A percentile compares a stretch with the other conserved stretches of the same genome.
These are phyloP conservation scores for Ustilago vetiveriae DNA, from an alignment of 1,284 basidiomycete species.

Conservation along the genomic window DNA sequence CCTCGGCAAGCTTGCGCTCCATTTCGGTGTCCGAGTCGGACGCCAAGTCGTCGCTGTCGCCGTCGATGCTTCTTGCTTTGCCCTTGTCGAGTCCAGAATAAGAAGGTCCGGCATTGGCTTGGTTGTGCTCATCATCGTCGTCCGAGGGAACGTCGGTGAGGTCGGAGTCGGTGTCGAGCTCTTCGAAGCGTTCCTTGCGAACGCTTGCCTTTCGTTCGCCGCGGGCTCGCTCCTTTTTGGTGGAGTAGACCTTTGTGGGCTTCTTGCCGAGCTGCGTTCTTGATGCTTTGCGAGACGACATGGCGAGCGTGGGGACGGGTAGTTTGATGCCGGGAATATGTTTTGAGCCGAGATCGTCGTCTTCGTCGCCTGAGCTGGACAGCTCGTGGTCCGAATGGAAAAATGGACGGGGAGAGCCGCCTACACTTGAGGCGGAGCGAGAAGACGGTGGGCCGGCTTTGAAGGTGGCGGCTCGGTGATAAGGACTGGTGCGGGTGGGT, in stretches of 20 bases:
- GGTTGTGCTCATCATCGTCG: conserved; percentile 19
- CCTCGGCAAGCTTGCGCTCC: conserved; percentile 62
- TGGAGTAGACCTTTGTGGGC: conserved; percentile 32
- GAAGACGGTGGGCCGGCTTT: conserved; percentile 37
- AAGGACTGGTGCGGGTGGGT: conserved; percentile 27
- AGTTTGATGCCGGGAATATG: conserved; percentile 54
- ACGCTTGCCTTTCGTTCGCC: conserved; percentile 58
- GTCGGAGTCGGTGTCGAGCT: conserved; percentile 51
- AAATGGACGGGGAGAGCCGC: conserved; percentile 40
- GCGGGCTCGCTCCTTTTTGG: conserved; percentile 43
- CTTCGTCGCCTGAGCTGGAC: conserved; percentile 40
- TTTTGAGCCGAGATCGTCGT: conserved; percentile 38
- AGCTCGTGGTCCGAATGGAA: conserved; percentile 39
- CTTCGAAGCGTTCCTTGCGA: conserved; percentile 56
- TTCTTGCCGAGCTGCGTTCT: conserved; percentile 28
- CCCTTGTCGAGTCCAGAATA: conserved; percentile 30
- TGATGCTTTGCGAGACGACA: conserved; percentile 38
- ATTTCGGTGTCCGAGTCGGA: conserved; percentile 61
- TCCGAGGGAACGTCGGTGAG: conserved; percentile 49
- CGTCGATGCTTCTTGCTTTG: conserved; percentile 43
- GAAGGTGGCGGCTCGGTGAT: conserved; percentile 24
- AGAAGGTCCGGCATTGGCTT: conserved; percentile 15
- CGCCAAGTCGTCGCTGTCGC: conserved; percentile 29
- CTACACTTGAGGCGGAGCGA: conserved; percentile 38
- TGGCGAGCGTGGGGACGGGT: conserved; percentile 47